A percentile compares a stretch with the other conserved stretches of the same genome.
These are phyloP conservation scores for Nicotiana undulata DNA, from an alignment of 257 asterid genomes.

Conservation along the genomic window DNA sequence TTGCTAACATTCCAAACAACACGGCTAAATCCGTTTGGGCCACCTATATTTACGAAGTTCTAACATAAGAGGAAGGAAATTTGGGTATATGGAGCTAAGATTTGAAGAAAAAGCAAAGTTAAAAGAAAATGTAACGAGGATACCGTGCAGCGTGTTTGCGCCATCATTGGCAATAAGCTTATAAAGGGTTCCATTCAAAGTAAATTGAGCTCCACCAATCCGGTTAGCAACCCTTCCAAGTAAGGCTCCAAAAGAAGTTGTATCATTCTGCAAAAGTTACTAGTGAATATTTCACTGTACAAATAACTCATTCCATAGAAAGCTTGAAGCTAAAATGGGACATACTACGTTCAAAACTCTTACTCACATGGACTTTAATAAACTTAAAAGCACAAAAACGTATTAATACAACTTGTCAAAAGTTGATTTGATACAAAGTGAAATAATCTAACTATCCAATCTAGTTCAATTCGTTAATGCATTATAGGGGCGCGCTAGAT, in stretches of 20 bases:
- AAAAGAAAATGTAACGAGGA: background rate
- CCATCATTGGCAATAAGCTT: slow-evolving; percentile 20
- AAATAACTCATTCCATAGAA: background rate
- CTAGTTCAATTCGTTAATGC: background rate
- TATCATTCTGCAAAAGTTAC: slow-evolving; percentile 9
- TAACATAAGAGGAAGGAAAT: background rate
- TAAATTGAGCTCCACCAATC: slow-evolving; percentile 22
- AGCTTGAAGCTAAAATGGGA: background rate
- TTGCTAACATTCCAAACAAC: slow-evolving; percentile 10
- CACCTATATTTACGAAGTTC: slow-evolving; percentile 13
- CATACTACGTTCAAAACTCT: background rate
- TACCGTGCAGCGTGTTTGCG: slow-evolving; percentile 18
- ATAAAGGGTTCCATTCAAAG: slow-evolving; percentile 14
- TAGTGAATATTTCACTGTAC: background rate
- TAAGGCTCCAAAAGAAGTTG: slow-evolving; percentile 18
- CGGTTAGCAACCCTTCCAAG: slow-evolving; percentile 25
- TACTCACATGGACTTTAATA: background rate
- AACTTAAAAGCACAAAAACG: no score
- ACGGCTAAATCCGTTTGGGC: slow-evolving; percentile 2
- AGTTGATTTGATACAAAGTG: background rate
- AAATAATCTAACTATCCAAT: background rate
- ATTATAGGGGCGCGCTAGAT: no score
- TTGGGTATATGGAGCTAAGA: background rate
- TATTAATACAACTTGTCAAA: background rate
- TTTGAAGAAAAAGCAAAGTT: background rate